phyloP scores from a whole-genome alignment of 306 rosid genomes.

The Aeschynomene evenia region DNA sequence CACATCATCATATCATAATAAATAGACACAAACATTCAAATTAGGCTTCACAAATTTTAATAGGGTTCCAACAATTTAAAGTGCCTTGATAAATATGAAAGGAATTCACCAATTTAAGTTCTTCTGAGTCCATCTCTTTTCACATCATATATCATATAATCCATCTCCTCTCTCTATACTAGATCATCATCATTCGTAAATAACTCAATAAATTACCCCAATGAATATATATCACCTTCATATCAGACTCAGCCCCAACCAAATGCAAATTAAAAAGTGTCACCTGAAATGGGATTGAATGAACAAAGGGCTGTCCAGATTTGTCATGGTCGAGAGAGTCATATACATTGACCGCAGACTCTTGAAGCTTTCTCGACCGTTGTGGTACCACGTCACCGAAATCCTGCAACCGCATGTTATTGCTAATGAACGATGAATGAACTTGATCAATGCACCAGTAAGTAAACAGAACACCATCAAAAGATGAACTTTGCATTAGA shows the following conservation, averaged over 20 bases:
- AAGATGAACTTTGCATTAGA: background rate
- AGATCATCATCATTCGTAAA: too few relatives aligned
- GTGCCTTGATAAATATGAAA: too few relatives aligned
- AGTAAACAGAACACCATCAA: background rate
- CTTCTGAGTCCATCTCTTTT: too few relatives aligned
- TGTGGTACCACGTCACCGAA: background rate
- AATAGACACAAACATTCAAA: background rate
- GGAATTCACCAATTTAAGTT: too few relatives aligned
- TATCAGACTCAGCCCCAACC: background rate
- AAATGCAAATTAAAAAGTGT: background rate
- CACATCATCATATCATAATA: background rate
- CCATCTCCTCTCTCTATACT: too few relatives aligned
- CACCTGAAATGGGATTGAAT: constrained; percentile 43
- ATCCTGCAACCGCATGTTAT: constrained; percentile 20
- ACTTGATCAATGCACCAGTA: background rate
- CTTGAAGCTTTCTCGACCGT: background rate
- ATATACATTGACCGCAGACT: constrained; percentile 3
- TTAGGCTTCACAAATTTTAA: too few relatives aligned
- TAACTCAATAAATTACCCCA: too few relatives aligned
- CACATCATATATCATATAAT: too few relatives aligned
- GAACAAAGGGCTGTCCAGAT: constrained; percentile 36
- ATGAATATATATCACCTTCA: too few relatives aligned
- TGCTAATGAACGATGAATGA: background rate
- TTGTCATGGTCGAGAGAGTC: constrained; percentile 24
- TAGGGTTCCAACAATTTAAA: too few relatives aligned